These are phyloP conservation scores for Graphilbum sp. DNA, from an alignment of 2,329 filamentous ascomycete species.

Conservation along the genomic window DNA sequence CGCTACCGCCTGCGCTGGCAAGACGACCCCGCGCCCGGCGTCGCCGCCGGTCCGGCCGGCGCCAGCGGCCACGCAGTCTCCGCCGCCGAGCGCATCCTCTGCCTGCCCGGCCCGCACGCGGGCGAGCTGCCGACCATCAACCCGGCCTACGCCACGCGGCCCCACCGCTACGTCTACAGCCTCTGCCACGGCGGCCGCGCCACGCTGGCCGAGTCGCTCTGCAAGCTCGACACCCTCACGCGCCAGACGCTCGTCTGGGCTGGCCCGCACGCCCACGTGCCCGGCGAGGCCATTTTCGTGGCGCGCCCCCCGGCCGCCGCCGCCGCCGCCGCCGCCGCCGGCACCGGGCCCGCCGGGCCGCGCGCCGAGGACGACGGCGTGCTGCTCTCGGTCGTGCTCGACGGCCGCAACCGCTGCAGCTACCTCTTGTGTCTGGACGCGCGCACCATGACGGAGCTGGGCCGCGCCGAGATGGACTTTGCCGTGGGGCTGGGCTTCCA, in stretches of 20 bases:
- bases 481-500: constrained; percentile 50
- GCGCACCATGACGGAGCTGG: constrained; percentile 43
- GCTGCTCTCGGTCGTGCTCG: constrained; percentile 45
- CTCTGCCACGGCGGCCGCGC: constrained; percentile 38
- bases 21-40: not conserved
- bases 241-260: constrained; percentile 36
- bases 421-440: constrained; percentile 53
- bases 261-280: constrained; percentile 39
- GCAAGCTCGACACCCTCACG: constrained; percentile 47
- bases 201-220: constrained; percentile 43
- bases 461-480: constrained; percentile 44
- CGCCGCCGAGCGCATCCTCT: constrained; percentile 18
- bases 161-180: constrained; percentile 45
- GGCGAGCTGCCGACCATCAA: constrained; percentile 55
- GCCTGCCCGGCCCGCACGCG: constrained; percentile 34
- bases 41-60: not conserved
- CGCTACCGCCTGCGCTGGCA: constrained; percentile 18
- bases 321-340: no score
- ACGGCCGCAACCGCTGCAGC: constrained; percentile 39
- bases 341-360: no score
- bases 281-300: constrained; percentile 55
- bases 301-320: no score
- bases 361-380: constrained; percentile 47
- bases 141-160: constrained; percentile 30
- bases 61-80: not conserved